phyloP scores from a whole-genome alignment of 306 rosid genomes.

The Cucumis hystrix region DNA sequence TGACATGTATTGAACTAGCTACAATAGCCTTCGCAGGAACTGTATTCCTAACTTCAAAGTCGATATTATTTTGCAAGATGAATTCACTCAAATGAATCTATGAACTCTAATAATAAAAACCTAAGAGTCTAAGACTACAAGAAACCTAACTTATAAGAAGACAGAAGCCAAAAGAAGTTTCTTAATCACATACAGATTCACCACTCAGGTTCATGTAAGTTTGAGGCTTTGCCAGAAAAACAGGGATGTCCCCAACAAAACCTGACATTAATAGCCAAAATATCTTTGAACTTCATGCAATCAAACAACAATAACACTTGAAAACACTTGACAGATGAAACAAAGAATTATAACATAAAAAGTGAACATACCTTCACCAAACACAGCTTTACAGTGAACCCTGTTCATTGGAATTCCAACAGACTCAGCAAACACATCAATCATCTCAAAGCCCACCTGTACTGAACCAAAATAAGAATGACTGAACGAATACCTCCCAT shows the following conservation, averaged over 20 bases:
- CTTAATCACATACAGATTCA: constrained; percentile 64
- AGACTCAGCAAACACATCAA: constrained; percentile 67
- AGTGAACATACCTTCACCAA: constrained; percentile 50
- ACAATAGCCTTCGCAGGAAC: not conserved
- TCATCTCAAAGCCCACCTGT: constrained; percentile 84
- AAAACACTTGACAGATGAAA: not conserved
- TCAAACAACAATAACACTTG: constrained; percentile 3
- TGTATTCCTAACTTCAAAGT: not conserved
- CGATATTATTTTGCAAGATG: not conserved
- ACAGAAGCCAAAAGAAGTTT: not conserved
- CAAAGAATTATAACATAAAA: not conserved
- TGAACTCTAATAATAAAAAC: not conserved
- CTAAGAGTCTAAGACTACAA: not conserved
- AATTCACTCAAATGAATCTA: not conserved
- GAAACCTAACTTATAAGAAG: not conserved
- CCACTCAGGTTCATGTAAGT: constrained; percentile 94
- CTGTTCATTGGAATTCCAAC: constrained; percentile 46
- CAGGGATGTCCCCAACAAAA: constrained; percentile 65
- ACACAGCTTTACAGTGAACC: constrained; percentile 65
- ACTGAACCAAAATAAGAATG: constrained; percentile 9
- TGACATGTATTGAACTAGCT: not conserved
- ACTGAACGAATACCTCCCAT: not conserved
- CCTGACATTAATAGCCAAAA: constrained; percentile 27
- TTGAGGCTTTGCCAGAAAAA: constrained; percentile 91
- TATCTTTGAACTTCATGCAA: constrained; percentile 9